These are phyloP conservation scores for Gnomoniopsis smithogilvyi DNA, from an alignment of 2,329 filamentous ascomycete species.

Conservation along the genomic window DNA sequence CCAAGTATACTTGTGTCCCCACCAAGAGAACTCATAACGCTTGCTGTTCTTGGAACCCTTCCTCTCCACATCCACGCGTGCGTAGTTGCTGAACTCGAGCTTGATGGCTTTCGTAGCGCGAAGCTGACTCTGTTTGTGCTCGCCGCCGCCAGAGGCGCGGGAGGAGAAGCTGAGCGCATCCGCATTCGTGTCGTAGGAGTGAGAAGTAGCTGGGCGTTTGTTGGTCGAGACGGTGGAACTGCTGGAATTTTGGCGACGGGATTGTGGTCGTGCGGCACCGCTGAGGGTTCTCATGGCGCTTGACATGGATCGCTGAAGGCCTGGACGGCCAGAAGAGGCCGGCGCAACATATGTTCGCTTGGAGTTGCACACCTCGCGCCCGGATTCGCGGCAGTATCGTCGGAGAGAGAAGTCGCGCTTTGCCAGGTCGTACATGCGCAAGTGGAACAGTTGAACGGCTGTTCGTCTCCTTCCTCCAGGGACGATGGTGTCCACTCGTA, in stretches of 20 bases:
- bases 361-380: conserved; percentile 86
- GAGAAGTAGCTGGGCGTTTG: conserved; percentile 33
- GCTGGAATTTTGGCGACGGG: conserved; percentile 34
- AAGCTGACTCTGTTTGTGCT: conserved; percentile 25
- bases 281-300: conserved; percentile 42
- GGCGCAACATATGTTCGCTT: conserved; percentile 66
- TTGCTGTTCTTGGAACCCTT: conserved; percentile 59
- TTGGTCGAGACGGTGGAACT: conserved; percentile 26
- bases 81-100: conserved; percentile 96
- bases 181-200: conserved; percentile 30
- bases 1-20: conserved; percentile 85
- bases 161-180: conserved; percentile 29
- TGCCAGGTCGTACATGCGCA: conserved; percentile 89
- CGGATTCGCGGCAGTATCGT: conserved; percentile 88
- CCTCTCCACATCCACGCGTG: conserved; percentile 78
- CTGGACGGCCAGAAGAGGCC: conserved; percentile 38
- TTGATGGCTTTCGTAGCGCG: conserved; percentile 74
- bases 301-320: conserved; percentile 44
- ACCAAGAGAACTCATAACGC: conserved; percentile 90
- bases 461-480: conserved; percentile 63
- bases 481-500: conserved; percentile 79
- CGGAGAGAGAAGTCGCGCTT: conserved; percentile 86
- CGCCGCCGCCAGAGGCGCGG: conserved; percentile 22
- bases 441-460: conserved; percentile 78
- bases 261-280: conserved; percentile 25